phyloP scores from a whole-genome alignment of 768 basidiomycete genomes.

The Agaricus sinodeliciosus region DNA sequence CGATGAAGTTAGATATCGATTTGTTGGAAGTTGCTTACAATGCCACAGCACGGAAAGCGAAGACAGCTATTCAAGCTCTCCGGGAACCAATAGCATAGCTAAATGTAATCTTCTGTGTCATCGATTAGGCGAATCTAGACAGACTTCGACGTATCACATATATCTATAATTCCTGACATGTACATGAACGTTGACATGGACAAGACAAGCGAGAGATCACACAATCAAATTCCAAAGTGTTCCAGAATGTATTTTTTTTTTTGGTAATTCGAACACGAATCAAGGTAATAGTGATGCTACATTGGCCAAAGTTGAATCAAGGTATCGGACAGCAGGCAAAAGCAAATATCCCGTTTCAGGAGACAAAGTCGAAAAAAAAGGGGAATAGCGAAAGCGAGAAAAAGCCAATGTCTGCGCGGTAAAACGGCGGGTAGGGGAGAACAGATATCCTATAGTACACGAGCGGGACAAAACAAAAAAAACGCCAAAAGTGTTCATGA shows the following conservation, averaged over 20 bases:
- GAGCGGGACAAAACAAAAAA: constrained; percentile 4
- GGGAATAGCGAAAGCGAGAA: neutral
- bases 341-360: neutral
- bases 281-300: neutral
- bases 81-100: too few relatives aligned
- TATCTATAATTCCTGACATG: too few relatives aligned
- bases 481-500: neutral
- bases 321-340: neutral
- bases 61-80: too few relatives aligned
- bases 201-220: too few relatives aligned
- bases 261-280: neutral
- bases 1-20: too few relatives aligned
- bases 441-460: constrained; percentile 3
- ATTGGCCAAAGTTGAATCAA: neutral
- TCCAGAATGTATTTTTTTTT: neutral
- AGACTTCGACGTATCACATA: neutral
- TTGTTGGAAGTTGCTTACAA: too few relatives aligned
- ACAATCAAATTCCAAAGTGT: neutral
- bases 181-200: too few relatives aligned
- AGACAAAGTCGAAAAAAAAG: neutral
- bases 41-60: too few relatives aligned
- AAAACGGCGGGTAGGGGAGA: neutral
- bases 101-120: too few relatives aligned
- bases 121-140: too few relatives aligned
- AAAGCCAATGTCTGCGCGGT: neutral